These are phyloP conservation scores for Paradendryphiella salina DNA, from an alignment of 2,329 filamentous ascomycete species.

Conservation along the genomic window DNA sequence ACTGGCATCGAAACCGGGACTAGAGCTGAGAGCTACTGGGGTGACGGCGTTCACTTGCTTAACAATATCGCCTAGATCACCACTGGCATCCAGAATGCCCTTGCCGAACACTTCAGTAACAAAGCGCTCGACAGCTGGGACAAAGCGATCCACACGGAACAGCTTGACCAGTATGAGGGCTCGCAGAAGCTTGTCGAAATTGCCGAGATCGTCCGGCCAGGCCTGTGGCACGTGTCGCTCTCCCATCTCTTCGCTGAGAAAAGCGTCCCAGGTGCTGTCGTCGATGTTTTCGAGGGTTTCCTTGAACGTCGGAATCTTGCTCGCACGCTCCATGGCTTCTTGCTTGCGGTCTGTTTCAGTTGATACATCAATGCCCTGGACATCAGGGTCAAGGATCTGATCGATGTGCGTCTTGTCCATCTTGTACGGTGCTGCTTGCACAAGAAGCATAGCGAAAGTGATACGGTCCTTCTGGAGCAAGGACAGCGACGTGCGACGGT, in stretches of 20 bases:
- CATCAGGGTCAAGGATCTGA: conserved; percentile 74
- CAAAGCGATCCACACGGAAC: conserved; percentile 92
- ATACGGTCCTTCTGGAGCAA: conserved; percentile 92
- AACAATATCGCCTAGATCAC: conserved; percentile 84
- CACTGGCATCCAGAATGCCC: conserved; percentile 78
- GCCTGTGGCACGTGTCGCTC: conserved; percentile 79
- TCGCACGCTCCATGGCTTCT: conserved; percentile 69
- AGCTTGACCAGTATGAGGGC: conserved; percentile 91
- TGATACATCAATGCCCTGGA: conserved; percentile 78
- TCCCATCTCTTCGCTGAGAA: conserved; percentile 82
- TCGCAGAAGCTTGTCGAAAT: conserved; percentile 74
- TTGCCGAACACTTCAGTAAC: conserved; percentile 82
- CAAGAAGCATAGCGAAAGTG: conserved; percentile 90
- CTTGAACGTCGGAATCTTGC: conserved; percentile 73
- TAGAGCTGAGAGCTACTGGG: conserved; percentile 90
- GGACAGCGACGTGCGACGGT: conserved; percentile 89
- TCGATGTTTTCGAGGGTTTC: conserved; percentile 67
- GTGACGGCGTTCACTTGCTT: conserved; percentile 80
- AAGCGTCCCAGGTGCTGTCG: conserved; percentile 72
- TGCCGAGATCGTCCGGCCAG: conserved; percentile 67
- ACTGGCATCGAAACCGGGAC: conserved; percentile 94
- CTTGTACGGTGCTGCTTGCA: conserved; percentile 91
- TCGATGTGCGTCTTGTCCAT: conserved; percentile 94
- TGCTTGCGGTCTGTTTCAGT: conserved; percentile 66
- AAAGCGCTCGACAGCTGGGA: conserved; percentile 90